Percentiles rank a stretch among this genome's conserved stretches.
Evolutionary conservation across 192 early-diverging fungal species (phyloP).

Genomic region (Pilobolus umbonatus): DNA sequence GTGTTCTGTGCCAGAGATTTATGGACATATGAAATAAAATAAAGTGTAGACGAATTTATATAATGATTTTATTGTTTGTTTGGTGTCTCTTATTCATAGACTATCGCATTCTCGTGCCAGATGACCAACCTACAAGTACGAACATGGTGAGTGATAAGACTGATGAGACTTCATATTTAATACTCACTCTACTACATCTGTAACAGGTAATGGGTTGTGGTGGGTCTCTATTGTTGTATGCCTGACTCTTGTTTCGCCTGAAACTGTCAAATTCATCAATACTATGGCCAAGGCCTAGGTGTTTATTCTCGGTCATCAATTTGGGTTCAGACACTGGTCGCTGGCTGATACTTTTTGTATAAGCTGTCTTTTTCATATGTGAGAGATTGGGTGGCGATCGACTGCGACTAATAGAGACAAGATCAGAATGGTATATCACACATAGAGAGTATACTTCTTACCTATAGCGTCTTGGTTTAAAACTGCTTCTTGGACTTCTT

Average conservation of each 20-base stretch:
- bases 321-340: neutral
- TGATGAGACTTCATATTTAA: neutral
- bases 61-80: neutral
- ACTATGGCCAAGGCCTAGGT: slow-evolving; percentile 2
- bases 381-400: neutral
- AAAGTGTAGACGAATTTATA: slow-evolving; percentile 4
- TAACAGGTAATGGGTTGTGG: slow-evolving; percentile 13
- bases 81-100: neutral
- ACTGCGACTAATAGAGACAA: neutral
- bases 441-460: neutral
- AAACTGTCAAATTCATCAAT: slow-evolving; percentile 19
- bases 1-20: slow-evolving; percentile 35
- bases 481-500: neutral
- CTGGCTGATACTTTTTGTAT: neutral
- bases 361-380: neutral
- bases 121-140: slow-evolving; percentile 15
- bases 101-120: slow-evolving; percentile 20
- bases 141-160: neutral
- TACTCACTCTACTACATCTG: slow-evolving; percentile 17
- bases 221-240: slow-evolving; percentile 8
- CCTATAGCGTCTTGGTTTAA: neutral
- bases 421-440: neutral
- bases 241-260: slow-evolving; percentile 16
- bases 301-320: neutral
- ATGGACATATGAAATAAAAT: slow-evolving; percentile 26